Base-by-base conservation (phyloP, 495 filamentous ascomycete genomes). In the Recurvomyces mirabilis region DNA sequence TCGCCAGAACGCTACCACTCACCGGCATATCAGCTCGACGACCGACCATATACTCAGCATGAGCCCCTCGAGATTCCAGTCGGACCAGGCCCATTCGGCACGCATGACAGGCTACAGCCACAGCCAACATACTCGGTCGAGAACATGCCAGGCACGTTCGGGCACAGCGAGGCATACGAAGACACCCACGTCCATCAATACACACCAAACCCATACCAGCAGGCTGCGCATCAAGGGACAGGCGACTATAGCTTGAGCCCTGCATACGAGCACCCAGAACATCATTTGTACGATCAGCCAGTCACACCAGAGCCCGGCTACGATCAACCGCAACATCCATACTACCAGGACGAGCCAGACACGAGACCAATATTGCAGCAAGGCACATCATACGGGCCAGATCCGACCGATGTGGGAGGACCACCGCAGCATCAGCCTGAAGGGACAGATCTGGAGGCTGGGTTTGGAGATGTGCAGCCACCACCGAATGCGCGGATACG, bases 51-150 rank as follows among this genome's bases (percentile, higher is more conserved):
- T 34, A 28, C 12, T 25, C 14, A 40, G 17, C 15, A 54, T 39
- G 46, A 54, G 42, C 46, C 46, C 10, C 67, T 87, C 35, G 74
- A 82, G 34, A 84, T 89, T 61, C 84, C 77, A 48, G 71, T 66
- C 65, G 76, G 65, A 2, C 57, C 57, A 0, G 57, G 57, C 24
- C 79, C 70, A 50, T 50, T 22, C 20, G 32, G 31, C 23, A 68
- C 55, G 56, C 76, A 1, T 40, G 82, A 89, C 67, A 61, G 76
- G 25, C 65, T 86, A 38, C 72, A 76, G 25, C 71, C 79, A 38
- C 82, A 86, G 63, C 83, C 79, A 41, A 83, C 82, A 32, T 88
- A 89, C 65, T 93, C 87, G 1, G 80, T 88, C 1, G 83, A 87
- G 58, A 80, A 82, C 54, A 68, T 86, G 22, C 65, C 79, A 13